Base-by-base conservation (phyloP, 2,329 filamentous ascomycete species). In the Spiromastix sp. region DNA sequence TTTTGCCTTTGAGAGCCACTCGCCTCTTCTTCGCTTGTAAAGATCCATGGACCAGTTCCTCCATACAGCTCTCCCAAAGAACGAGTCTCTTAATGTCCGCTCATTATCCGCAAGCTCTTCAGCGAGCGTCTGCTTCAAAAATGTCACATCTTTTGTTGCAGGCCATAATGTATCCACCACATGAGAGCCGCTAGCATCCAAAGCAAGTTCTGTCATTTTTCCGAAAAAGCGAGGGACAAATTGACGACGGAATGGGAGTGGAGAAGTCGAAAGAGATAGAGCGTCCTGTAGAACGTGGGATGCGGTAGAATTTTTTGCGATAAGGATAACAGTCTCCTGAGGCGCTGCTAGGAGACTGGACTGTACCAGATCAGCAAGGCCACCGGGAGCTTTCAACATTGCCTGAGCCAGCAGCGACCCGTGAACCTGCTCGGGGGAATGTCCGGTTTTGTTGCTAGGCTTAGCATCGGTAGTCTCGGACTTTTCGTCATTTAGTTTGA, bases 381-480 rank as follows among this genome's bases (percentile, higher is more conserved):
- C 59, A 0, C 85, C 85, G 0, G 82, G 74, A 17, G 85, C 79
- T 5, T 73, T 64, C 33, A 96, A 74, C 66, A 98, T 81, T 3
- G 81, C 66, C 42, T 91, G 79, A 6, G 83, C 79, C 18, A 98
- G 71, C 30, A 94, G 71, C 13, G 84, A 85, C 40, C 81, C 85
- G 62, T 98, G 87, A 54, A 85, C 59, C 68, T 85, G 76, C 62
- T 58, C 49, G 31, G 57, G 46, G 24, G 57, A 45, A 33, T 42
- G 39, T 40, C 50, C 33, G 20, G 43, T 40, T 38, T 46, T 48
- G 69, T 75, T 5, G 76, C 60, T 28, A 41, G 50, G 16, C 42
- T 44, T 66, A 7, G 72, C 55, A 7, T 73, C 54, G 31, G 61
- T 66, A 34, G 70, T 68, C 8, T 62, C 57, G 19, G 74, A 53